phyloP scores from a whole-genome alignment of 225 moss, liverwort and hornwort genomes.

The Pseudoscleropodium purum region DNA sequence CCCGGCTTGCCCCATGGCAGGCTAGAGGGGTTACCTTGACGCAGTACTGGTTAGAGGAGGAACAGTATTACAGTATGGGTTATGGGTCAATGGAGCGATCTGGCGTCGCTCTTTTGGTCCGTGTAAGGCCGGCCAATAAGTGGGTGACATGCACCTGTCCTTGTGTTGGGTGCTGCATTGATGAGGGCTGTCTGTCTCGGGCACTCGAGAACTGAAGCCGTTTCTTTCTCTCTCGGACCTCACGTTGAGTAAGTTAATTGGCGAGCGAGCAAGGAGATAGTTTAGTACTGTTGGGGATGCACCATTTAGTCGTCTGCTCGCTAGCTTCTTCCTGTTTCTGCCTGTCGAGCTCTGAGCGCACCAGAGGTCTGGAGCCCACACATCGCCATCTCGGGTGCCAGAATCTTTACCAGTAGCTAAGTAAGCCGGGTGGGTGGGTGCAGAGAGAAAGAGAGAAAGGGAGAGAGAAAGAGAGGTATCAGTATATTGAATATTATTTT shows the following conservation, averaged over 20 bases:
- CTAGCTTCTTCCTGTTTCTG: background rate
- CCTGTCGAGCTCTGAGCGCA: background rate
- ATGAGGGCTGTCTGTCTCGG: constrained; percentile 10
- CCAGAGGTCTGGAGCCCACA: background rate
- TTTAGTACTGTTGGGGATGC: background rate
- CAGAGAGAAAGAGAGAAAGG: background rate
- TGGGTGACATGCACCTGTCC: constrained; percentile 20
- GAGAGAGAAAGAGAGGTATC: background rate
- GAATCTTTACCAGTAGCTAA: background rate
- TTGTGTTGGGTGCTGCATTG: constrained; percentile 10
- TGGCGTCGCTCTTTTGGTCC: constrained; percentile 7
- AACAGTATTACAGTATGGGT: background rate
- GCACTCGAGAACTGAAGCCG: constrained; percentile 27
- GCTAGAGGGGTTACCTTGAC: background rate
- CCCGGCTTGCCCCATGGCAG: background rate
- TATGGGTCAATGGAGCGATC: background rate
- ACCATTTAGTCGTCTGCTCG: background rate
- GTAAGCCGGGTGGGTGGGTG: background rate
- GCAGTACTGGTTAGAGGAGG: background rate
- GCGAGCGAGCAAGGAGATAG: background rate
- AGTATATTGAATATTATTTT: background rate
- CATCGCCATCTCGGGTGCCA: constrained; percentile 11
- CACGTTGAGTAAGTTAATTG: constrained; percentile 7
- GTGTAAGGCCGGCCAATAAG: constrained; percentile 6
- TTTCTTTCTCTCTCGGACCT: constrained; percentile 14